Evolutionary conservation across 768 basidiomycete species (phyloP).

Genomic region (Termitomyces sp.): DNA sequence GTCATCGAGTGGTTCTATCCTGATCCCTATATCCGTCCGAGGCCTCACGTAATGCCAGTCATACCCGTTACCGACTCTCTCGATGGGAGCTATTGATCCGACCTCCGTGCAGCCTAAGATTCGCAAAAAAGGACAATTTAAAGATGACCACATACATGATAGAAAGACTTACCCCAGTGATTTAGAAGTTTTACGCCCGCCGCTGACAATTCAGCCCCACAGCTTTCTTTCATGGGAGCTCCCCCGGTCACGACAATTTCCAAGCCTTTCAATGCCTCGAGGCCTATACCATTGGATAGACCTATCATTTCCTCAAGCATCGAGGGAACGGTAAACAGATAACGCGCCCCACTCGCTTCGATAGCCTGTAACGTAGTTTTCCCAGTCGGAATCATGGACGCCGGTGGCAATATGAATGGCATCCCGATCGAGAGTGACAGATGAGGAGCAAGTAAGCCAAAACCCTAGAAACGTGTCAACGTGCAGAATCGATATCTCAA

Average conservation of each 20-base stretch:
- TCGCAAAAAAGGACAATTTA: background rate
- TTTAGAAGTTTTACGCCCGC: conserved; percentile 31
- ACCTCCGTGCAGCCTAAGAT: conserved; percentile 28
- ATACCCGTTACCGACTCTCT: conserved; percentile 22
- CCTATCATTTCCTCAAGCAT: conserved; percentile 31
- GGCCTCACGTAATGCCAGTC: conserved; percentile 34
- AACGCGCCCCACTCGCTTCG: conserved; percentile 23
- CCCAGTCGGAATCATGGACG: conserved; percentile 30
- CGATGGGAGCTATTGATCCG: conserved; percentile 32
- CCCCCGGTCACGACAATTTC: conserved; percentile 32
- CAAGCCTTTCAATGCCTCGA: conserved; percentile 23
- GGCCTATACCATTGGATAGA: conserved; percentile 18
- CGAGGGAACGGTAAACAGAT: conserved; percentile 32
- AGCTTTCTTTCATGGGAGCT: conserved; percentile 32
- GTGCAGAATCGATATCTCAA: background rate
- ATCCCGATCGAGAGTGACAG: conserved; percentile 32
- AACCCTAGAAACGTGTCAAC: conserved; percentile 20
- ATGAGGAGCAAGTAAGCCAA: conserved; percentile 28
- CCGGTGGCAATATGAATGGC: conserved; percentile 30
- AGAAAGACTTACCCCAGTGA: conserved; percentile 29
- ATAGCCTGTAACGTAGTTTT: conserved; percentile 20
- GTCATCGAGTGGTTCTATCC: conserved; percentile 21
- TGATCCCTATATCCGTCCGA: conserved; percentile 25
- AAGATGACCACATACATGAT: background rate
- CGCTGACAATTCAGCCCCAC: conserved; percentile 22